Conservation (phyloP, 1,284 basidiomycete species). For the Inonotus obliquus region DNA sequence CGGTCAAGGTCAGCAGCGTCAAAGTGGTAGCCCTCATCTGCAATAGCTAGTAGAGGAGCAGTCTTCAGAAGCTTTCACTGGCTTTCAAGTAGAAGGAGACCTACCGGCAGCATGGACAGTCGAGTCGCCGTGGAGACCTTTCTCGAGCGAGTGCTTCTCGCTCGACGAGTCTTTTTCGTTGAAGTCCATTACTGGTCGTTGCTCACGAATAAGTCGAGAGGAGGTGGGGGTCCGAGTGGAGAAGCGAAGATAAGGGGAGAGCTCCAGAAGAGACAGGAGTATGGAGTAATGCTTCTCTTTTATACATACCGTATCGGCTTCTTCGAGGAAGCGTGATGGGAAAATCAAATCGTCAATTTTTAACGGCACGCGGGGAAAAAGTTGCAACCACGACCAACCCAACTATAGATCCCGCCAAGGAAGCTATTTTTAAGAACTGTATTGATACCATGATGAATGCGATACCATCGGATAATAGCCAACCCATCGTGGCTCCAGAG, state of each 20-base stretch:
- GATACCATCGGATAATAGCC: no score
- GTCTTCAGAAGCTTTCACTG: not conserved
- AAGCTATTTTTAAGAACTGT: no score
- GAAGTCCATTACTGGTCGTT: constrained; percentile 6
- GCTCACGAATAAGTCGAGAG: not conserved
- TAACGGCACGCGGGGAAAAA: no score
- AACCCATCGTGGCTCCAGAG: not conserved
- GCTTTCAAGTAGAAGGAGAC: not conserved
- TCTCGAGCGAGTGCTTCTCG: constrained; percentile 27
- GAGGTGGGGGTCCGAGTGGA: not conserved
- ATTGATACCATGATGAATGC: no score
- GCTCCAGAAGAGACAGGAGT: not conserved
- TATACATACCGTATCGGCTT: not conserved
- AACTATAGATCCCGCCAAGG: no score
- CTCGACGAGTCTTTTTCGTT: constrained; percentile 23
- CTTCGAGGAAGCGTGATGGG: not conserved
- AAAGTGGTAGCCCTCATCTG: constrained; percentile 29
- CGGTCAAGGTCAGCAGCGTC: constrained; percentile 55
- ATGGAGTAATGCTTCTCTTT: not conserved
- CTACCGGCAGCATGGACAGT: constrained; percentile 25
- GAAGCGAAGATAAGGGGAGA: not conserved
- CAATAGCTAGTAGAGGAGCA: constrained; percentile 8
- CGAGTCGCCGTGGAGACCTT: constrained; percentile 28
- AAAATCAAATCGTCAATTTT: not conserved
- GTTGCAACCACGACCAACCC: no score